Base-by-base conservation (phyloP, 192 early-diverging fungal genomes). In the Coemansia sp. region DNA sequence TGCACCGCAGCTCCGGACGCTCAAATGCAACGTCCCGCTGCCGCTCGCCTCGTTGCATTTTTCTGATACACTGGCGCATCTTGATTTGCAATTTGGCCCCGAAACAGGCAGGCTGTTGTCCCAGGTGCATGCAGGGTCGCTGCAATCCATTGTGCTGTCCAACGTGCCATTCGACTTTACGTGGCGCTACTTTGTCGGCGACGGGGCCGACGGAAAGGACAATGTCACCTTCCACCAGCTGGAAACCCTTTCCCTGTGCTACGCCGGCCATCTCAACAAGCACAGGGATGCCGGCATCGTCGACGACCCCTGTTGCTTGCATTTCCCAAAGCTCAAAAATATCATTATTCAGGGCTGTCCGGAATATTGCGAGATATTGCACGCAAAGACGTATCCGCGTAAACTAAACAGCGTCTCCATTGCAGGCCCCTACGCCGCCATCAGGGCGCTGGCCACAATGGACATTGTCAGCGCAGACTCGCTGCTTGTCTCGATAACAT, bases 21-120 rank as follows among this genome's bases (percentile, higher is more conserved):
- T 58, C 20, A 58, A 58, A 11, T 58, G 56, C 56, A 58, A 58
- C 23, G 11, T 58, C 22, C 56, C 56, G 9, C 20, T 58, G 0
- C 7, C n/a, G 22, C 36, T 58, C 3, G 24, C 56, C 14, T 6
- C 9, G 0, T 13, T 58, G 36, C 34, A 42, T 20, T 58, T 58
- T 36, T 25, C 56, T 0, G 23, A 58, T 13, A 27, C 19, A 16
- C 34, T 58, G 35, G 9, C 19, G 30, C 34, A 58, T 45, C 19
- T 58, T 27, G 35, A 58, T 36, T 14, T 58, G 39, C 56, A 58
- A 36, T 36, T 58, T n/a, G 36, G 39, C 10, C 36, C 56, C 9
- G 35, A 20, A 16, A 58, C n/a, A 6, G 3, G 35, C 2, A 6
- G 25, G 0, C 36, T 42, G 0, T 14, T 45, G 35, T 55, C 53